These are phyloP conservation scores for Calonectria leucothoes DNA, from an alignment of 2,329 filamentous ascomycete species.

Conservation along the genomic window DNA sequence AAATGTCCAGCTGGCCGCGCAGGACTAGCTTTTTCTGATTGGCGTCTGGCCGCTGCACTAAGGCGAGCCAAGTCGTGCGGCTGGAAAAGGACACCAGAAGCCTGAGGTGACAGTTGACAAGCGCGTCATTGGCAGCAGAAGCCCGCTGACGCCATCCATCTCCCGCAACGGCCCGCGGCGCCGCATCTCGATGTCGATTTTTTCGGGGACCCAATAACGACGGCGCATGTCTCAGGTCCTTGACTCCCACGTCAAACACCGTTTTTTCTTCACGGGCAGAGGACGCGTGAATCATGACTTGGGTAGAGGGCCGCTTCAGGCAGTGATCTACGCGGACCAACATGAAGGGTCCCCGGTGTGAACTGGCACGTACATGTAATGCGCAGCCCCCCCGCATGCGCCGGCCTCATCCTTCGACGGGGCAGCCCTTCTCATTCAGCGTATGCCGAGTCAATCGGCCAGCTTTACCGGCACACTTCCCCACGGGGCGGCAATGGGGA, in stretches of 20 bases:
- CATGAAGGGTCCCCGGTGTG: not conserved
- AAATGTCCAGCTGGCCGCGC: not conserved
- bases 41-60: not conserved
- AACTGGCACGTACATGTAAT: not conserved
- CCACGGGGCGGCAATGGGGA: slow-evolving; percentile 2
- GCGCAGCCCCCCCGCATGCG: not conserved
- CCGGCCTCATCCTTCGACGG: not conserved
- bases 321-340: not conserved
- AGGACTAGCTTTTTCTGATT: not conserved
- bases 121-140: not conserved
- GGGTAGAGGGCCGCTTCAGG: not conserved
- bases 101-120: not conserved
- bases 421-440: not conserved
- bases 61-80: not conserved
- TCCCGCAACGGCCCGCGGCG: not conserved
- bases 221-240: not conserved
- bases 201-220: not conserved
- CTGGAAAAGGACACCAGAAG: not conserved
- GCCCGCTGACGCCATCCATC: not conserved
- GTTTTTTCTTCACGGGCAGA: not conserved
- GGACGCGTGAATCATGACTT: not conserved
- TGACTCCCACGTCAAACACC: not conserved
- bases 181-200: not conserved
- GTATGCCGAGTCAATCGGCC: not conserved
- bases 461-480: not conserved